Conservation (phyloP, 345 rosid species). For the Limnanthes douglasii region DNA sequence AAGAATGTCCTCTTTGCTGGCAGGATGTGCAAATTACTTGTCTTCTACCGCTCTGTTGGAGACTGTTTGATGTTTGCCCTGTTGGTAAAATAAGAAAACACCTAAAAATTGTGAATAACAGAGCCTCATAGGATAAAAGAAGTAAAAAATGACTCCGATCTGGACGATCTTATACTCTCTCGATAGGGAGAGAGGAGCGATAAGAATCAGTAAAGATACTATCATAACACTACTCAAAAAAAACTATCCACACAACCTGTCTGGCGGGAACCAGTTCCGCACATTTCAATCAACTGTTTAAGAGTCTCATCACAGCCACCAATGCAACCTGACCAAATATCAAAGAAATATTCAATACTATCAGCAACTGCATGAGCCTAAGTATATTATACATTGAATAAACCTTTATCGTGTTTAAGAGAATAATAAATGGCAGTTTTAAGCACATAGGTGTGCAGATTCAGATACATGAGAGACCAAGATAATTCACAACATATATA, state of each 20-base stretch:
- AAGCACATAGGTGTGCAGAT: no score
- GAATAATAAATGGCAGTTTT: no score
- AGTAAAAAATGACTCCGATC: no score
- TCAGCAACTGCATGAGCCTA: background rate
- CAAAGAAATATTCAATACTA: slow-evolving; percentile 8
- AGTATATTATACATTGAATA: no score
- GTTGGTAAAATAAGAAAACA: no score
- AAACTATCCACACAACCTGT: slow-evolving; percentile 31
- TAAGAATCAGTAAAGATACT: no score
- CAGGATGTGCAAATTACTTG: slow-evolving; percentile 48
- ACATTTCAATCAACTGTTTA: slow-evolving; percentile 64
- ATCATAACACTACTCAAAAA: no score
- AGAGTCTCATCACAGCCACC: slow-evolving; percentile 88
- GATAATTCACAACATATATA: background rate
- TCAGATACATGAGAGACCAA: no score
- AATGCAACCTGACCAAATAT: slow-evolving; percentile 50
- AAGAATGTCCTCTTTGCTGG: slow-evolving; percentile 68
- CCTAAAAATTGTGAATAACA: no score
- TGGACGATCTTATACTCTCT: no score
- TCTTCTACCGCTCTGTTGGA: slow-evolving; percentile 40
- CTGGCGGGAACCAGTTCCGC: slow-evolving; percentile 87
- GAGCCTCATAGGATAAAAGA: background rate
- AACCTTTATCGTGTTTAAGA: no score
- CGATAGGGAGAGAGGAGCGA: no score
- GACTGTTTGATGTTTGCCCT: slow-evolving; percentile 25